Evolutionary conservation across 1,284 basidiomycete species (phyloP).

Genomic region (Xerocomus nothofagi): DNA sequence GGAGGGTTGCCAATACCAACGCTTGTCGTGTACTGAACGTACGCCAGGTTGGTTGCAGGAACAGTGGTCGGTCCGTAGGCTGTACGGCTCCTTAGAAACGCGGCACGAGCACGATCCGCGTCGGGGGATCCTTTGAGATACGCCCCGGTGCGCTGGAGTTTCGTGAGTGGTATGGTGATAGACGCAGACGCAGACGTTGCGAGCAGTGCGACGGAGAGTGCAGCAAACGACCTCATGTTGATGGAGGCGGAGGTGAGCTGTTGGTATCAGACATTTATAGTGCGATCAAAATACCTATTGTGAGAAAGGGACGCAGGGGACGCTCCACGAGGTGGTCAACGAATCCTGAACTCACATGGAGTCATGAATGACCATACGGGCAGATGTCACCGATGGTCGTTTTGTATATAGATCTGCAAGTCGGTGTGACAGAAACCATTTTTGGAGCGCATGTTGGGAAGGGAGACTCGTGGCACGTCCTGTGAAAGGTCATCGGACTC

Average conservation of each 20-base stretch:
- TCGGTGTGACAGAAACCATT: background rate
- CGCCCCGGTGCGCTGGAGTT: conserved; percentile 8
- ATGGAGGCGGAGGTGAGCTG: background rate
- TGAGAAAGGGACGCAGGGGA: background rate
- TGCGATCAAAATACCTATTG: background rate
- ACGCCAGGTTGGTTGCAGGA: conserved; percentile 22
- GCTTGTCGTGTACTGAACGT: conserved; percentile 21
- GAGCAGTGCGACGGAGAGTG: conserved; percentile 11
- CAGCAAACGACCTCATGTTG: conserved; percentile 18
- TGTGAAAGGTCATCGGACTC: background rate
- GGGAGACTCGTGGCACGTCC: background rate
- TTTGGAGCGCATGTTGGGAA: background rate
- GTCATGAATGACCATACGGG: background rate
- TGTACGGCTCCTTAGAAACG: conserved; percentile 7
- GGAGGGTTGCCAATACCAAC: conserved; percentile 29
- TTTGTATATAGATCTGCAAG: background rate
- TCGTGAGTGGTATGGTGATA: conserved; percentile 16
- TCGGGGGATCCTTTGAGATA: conserved; percentile 22
- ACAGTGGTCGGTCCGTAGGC: conserved; percentile 6
- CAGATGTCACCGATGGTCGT: background rate
- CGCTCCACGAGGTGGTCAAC: background rate
- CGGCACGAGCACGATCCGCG: conserved; percentile 25
- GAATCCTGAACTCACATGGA: background rate
- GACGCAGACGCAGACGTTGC: conserved; percentile 16
- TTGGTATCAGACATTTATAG: conserved; percentile 6